phyloP scores from a whole-genome alignment of 768 basidiomycete genomes.

The Suillus weaverae region DNA sequence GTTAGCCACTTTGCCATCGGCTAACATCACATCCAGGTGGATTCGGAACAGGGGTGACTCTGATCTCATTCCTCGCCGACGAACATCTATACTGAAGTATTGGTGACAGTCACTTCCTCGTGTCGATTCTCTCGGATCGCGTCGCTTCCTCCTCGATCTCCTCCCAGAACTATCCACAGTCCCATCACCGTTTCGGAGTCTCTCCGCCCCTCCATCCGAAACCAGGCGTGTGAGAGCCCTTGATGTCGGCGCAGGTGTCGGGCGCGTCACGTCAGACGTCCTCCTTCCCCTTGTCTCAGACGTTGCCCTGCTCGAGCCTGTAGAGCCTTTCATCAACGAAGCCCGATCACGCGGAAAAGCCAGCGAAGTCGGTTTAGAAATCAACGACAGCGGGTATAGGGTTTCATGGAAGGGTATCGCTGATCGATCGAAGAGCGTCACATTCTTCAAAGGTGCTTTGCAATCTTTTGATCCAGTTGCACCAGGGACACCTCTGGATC shows the following conservation, averaged over 20 bases:
- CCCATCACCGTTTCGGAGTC: slow-evolving; percentile 65
- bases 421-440: slow-evolving; percentile 66
- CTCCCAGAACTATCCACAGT: slow-evolving; percentile 79
- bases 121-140: slow-evolving; percentile 86
- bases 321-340: slow-evolving; percentile 70
- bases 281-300: slow-evolving; percentile 87
- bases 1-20: slow-evolving; percentile 20
- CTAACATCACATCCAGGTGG: slow-evolving; percentile 37
- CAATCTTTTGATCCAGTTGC: slow-evolving; percentile 77
- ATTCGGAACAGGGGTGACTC: slow-evolving; percentile 53
- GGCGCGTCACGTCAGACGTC: slow-evolving; percentile 85
- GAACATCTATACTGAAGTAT: background rate
- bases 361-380: slow-evolving; percentile 30
- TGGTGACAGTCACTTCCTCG: slow-evolving; percentile 76
- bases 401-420: slow-evolving; percentile 67
- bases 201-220: slow-evolving; percentile 27
- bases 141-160: slow-evolving; percentile 82
- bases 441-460: slow-evolving; percentile 76
- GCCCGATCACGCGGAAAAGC: slow-evolving; percentile 48
- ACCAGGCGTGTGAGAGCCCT: slow-evolving; percentile 66
- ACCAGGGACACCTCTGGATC: slow-evolving; percentile 50
- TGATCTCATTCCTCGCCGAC: slow-evolving; percentile 15
- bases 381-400: slow-evolving; percentile 31
- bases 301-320: slow-evolving; percentile 90
- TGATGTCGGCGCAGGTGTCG: slow-evolving; percentile 94